These are phyloP conservation scores for Theileria parva DNA, from an alignment of 169 alveolate genomes.

Conservation along the genomic window DNA sequence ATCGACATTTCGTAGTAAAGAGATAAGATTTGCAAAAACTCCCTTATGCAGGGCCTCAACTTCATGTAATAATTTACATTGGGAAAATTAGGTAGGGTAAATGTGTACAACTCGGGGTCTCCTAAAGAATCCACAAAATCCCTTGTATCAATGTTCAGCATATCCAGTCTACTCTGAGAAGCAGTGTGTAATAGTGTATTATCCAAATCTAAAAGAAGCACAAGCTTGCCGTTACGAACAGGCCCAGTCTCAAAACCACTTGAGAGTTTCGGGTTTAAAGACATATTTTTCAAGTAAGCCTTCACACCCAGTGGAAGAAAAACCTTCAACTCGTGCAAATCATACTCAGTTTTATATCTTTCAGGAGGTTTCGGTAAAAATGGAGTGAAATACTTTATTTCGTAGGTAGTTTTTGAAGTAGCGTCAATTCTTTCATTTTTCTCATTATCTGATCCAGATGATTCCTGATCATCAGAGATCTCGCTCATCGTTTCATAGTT, in stretches of 20 bases:
- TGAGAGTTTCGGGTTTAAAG: conserved; percentile 33
- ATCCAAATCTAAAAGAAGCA: conserved; percentile 84
- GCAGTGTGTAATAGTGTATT: conserved; percentile 88
- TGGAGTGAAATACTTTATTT: conserved; percentile 42
- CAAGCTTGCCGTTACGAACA: conserved; percentile 77
- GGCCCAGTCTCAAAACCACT: conserved; percentile 60
- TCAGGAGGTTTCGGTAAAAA: conserved; percentile 67
- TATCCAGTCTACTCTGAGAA: conserved; percentile 80
- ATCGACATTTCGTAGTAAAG: conserved; percentile 87
- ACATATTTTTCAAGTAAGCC: conserved; percentile 50
- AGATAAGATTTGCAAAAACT: conserved; percentile 80
- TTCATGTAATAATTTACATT: conserved; percentile 84
- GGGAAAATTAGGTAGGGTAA: conserved; percentile 83
- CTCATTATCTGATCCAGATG: neutral
- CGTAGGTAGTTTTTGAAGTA: neutral
- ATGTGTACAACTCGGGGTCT: conserved; percentile 87
- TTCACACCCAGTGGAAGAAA: conserved; percentile 61
- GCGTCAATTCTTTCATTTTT: neutral
- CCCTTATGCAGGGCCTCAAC: conserved; percentile 87
- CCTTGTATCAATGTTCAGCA: conserved; percentile 78
- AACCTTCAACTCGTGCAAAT: conserved; percentile 61
- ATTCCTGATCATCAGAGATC: conserved; percentile 50
- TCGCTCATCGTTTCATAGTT: conserved; percentile 60
- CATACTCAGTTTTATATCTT: conserved; percentile 37
- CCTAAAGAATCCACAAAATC: conserved; percentile 85